Evolutionary conservation across 2,329 filamentous ascomycete species (phyloP).

Genomic region (Ophiostoma australiae): DNA sequence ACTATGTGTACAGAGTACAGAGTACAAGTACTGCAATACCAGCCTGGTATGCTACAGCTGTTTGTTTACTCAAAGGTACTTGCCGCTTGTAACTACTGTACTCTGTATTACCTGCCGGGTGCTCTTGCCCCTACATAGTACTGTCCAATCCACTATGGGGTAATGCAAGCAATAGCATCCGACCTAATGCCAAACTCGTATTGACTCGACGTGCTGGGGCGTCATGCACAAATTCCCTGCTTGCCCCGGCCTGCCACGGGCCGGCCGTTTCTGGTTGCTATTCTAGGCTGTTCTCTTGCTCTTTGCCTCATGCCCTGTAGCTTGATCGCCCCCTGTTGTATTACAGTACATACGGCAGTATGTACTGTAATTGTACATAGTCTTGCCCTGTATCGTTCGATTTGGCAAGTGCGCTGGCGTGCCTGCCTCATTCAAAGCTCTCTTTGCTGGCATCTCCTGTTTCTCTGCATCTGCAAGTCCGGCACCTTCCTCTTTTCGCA

Average conservation of each 20-base stretch:
- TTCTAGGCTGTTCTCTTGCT: neutral
- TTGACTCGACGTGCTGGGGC: constrained; percentile 5
- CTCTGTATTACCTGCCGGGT: neutral
- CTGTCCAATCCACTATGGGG: neutral
- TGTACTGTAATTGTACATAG: too few species aligned
- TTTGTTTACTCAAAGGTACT: neutral
- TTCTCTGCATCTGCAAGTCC: constrained; percentile 15
- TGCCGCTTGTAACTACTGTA: neutral
- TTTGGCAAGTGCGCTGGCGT: neutral
- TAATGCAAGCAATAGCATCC: neutral
- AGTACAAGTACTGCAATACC: neutral
- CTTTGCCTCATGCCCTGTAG: neutral
- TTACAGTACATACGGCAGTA: neutral
- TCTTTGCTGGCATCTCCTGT: neutral
- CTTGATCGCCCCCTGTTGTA: neutral
- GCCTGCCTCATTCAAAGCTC: neutral
- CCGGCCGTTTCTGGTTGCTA: neutral
- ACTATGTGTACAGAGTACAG: neutral
- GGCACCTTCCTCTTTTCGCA: neutral
- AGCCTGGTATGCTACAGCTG: neutral
- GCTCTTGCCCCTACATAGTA: neutral
- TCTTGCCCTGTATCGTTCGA: neutral
- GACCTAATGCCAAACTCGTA: constrained; percentile 9
- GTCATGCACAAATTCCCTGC: constrained; percentile 11
- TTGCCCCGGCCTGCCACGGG: neutral